Conservation (phyloP, 371 early-diverging fungal species). For the Apophysomyces variabilis region DNA sequence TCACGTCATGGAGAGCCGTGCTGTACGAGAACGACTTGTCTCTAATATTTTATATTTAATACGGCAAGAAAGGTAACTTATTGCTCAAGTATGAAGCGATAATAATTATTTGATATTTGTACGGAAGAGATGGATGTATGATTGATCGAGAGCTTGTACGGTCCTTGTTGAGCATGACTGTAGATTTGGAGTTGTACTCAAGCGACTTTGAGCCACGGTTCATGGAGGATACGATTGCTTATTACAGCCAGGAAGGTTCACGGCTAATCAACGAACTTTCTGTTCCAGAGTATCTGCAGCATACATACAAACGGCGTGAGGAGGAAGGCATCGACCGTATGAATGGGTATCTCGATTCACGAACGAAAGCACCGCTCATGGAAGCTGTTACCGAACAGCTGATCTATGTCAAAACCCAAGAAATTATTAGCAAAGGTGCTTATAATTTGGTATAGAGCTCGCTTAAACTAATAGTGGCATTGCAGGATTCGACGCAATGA, state of each 20-base stretch:
- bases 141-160: slow-evolving; percentile 63
- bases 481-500: slow-evolving; percentile 73
- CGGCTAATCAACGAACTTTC: slow-evolving; percentile 47
- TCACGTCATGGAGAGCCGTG: slow-evolving; percentile 49
- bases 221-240: slow-evolving; percentile 64
- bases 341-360: slow-evolving; percentile 67
- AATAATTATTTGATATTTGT: neutral
- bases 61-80: neutral
- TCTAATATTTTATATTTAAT: slow-evolving; percentile 12
- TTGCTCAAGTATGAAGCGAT: neutral
- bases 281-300: slow-evolving; percentile 65
- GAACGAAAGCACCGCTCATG: slow-evolving; percentile 65
- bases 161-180: slow-evolving; percentile 75
- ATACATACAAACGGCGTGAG: slow-evolving; percentile 66
- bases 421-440: slow-evolving; percentile 67
- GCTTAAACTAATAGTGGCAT: neutral
- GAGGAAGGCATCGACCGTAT: slow-evolving; percentile 68
- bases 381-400: slow-evolving; percentile 66
- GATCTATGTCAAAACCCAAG: slow-evolving; percentile 61
- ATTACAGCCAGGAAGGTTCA: slow-evolving; percentile 72
- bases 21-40: slow-evolving; percentile 2
- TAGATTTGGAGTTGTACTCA: slow-evolving; percentile 76
- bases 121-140: slow-evolving; percentile 52
- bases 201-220: slow-evolving; percentile 72
- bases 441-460: neutral